Evolutionary conservation across 2,329 filamentous ascomycete species (phyloP).

Genomic region (Chrysoporthe deuterocubensis): DNA sequence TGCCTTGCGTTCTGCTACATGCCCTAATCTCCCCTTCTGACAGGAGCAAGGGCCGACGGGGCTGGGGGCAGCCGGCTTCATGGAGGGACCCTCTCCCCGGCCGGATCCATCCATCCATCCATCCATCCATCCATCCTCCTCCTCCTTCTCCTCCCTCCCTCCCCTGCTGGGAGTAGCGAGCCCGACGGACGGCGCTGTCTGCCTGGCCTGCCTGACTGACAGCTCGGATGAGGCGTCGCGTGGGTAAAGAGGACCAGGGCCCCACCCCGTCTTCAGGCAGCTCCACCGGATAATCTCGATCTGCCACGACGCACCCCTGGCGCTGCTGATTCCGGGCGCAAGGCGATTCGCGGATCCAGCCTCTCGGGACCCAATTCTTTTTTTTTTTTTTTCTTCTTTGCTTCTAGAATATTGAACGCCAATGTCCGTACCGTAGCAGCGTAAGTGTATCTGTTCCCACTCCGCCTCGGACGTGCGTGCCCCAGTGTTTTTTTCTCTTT

Average conservation of each 20-base stretch:
- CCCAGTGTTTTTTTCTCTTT: not conserved
- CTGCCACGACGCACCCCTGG: slow-evolving; percentile 23
- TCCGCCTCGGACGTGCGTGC: too few species aligned
- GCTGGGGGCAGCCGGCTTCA: not conserved
- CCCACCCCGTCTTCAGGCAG: slow-evolving; percentile 9
- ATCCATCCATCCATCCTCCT: too few species aligned
- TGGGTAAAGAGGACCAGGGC: not conserved
- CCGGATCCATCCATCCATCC: too few species aligned
- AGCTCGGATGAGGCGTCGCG: slow-evolving; percentile 4
- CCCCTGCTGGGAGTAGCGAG: too few species aligned
- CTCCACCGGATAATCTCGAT: slow-evolving; percentile 22
- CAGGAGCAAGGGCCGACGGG: not conserved
- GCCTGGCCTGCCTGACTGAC: not conserved
- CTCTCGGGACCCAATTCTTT: slow-evolving; percentile 16
- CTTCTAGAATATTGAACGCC: slow-evolving; percentile 5
- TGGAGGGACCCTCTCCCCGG: too few species aligned
- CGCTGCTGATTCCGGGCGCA: slow-evolving; percentile 19
- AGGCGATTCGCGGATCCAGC: slow-evolving; percentile 24
- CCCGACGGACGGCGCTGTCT: too few species aligned
- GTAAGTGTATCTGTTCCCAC: too few species aligned
- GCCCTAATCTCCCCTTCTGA: not conserved
- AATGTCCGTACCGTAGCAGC: too few species aligned
- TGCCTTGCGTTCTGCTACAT: not conserved
- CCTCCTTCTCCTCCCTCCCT: not conserved
- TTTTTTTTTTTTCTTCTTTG: not conserved